Percentiles rank a stretch among this genome's conserved stretches.
These are phyloP conservation scores for Phytophthora quininea DNA, from an alignment of 352 stramenopile species.

Conservation along the genomic window DNA sequence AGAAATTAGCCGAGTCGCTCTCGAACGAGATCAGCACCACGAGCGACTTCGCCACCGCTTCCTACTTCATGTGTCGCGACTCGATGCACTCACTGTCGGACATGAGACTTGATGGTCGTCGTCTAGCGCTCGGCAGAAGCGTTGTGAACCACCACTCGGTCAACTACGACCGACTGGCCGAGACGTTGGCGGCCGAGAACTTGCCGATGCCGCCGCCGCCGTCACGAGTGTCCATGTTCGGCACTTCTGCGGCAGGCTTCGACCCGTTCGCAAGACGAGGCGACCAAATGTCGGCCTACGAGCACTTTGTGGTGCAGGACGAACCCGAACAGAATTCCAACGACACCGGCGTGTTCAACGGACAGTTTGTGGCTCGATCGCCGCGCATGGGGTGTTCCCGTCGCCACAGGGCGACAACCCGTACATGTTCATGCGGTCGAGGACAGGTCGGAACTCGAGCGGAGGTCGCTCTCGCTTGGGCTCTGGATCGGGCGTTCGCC, in stretches of 20 bases:
- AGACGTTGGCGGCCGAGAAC: constrained; percentile 45
- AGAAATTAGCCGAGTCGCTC: constrained; percentile 40
- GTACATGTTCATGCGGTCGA: constrained; percentile 22
- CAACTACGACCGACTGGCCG: constrained; percentile 52
- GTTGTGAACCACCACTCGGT: constrained; percentile 76
- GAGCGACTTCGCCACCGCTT: constrained; percentile 48
- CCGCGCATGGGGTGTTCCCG: constrained; percentile 28
- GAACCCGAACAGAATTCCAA: constrained; percentile 21
- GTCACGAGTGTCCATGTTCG: constrained; percentile 74
- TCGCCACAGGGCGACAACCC: constrained; percentile 20
- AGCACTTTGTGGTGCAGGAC: constrained; percentile 68
- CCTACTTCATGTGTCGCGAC: constrained; percentile 57
- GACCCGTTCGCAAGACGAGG: constrained; percentile 57
- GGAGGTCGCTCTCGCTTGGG: constrained; percentile 8
- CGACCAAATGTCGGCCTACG: constrained; percentile 54
- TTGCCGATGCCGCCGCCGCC: constrained; percentile 55
- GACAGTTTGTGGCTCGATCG: constrained; percentile 47
- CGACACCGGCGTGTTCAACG: constrained; percentile 52
- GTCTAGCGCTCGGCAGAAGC: constrained; percentile 48
- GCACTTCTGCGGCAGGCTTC: constrained; percentile 51
- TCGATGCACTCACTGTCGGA: constrained; percentile 47
- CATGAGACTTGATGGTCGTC: constrained; percentile 43
- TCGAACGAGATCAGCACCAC: constrained; percentile 56
- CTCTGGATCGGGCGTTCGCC: constrained; percentile 10
- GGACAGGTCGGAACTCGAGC: constrained; percentile 18